Percentiles rank a stretch among this genome's conserved stretches.
These are phyloP conservation scores for Handroanthus guayacan DNA, from an alignment of 257 asterid species.

Conservation along the genomic window DNA sequence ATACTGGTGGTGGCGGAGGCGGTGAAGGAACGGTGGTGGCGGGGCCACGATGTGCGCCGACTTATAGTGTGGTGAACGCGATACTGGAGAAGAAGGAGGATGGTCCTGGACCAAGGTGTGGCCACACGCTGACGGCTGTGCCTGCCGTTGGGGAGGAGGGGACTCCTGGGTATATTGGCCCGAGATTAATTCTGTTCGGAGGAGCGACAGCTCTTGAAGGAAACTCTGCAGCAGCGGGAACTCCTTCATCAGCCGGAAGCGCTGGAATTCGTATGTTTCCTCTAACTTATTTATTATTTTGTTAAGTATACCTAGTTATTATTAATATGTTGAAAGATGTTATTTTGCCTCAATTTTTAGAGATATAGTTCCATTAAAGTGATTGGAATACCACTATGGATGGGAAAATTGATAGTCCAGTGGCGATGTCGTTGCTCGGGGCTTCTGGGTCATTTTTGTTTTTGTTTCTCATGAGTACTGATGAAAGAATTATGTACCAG, in stretches of 20 bases:
- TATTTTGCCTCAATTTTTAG: constrained; percentile 11
- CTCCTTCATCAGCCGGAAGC: constrained; percentile 96
- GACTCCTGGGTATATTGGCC: constrained; percentile 81
- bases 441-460: constrained; percentile 9
- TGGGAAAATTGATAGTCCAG: constrained; percentile 14
- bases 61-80: constrained; percentile 78
- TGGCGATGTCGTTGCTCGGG: constrained; percentile 19
- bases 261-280: constrained; percentile 91
- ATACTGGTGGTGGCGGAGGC: constrained; percentile 45
- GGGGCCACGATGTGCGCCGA: constrained; percentile 95
- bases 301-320: constrained; percentile 2
- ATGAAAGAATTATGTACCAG: constrained; percentile 20
- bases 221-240: constrained; percentile 88
- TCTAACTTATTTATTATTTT: constrained; percentile 4
- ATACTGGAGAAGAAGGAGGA: constrained; percentile 88
- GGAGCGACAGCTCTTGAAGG: constrained; percentile 99
- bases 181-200: constrained; percentile 87
- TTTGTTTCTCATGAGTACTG: constrained; percentile 26
- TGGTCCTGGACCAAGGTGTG: constrained; percentile 98
- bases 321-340: constrained; percentile 15
- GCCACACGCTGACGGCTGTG: constrained; percentile 96
- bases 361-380: constrained; percentile 26
- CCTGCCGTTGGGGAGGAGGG: constrained; percentile 99
- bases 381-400: constrained; percentile 13
- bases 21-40: constrained; percentile 54